A percentile compares a stretch with the other conserved stretches of the same genome.
Conservation (phyloP, 345 rosid genomes). For the Iberis pinnata region DNA sequence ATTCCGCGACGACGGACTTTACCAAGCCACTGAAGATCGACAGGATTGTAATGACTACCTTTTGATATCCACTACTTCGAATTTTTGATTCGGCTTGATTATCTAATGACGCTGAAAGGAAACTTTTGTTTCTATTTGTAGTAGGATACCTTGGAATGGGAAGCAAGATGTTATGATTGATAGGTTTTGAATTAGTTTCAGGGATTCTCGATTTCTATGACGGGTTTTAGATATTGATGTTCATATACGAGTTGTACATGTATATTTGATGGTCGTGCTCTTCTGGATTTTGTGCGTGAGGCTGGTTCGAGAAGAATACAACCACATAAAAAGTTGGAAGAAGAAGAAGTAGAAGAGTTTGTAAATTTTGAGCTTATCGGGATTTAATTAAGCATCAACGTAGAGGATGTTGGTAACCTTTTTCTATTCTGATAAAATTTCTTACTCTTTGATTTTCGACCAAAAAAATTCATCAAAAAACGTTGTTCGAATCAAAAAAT, state of each 20-base stretch:
- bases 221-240: not conserved
- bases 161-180: constrained; percentile 76
- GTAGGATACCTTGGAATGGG: constrained; percentile 93
- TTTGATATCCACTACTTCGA: not conserved
- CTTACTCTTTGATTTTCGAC: constrained; percentile 14
- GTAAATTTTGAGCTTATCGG: constrained; percentile 99
- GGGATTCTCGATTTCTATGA: not conserved
- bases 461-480: constrained; percentile 19
- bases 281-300: constrained; percentile 89
- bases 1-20: constrained; percentile 82
- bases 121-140: not conserved
- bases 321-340: constrained; percentile 59
- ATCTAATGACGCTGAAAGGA: not conserved
- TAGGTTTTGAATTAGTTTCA: constrained; percentile 34
- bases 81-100: not conserved
- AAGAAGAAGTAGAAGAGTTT: constrained; percentile 98
- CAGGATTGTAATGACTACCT: constrained; percentile 54
- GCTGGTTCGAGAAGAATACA: constrained; percentile 45
- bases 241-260: not conserved
- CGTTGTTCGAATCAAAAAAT: constrained; percentile 1
- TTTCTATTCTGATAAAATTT: too few species aligned
- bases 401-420: constrained; percentile 99
- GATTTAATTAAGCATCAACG: constrained; percentile 99
- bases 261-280: constrained; percentile 82
- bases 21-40: constrained; percentile 79